Base-by-base conservation (phyloP, 208 protist species). In the Herpetomonas samuelpessoai region DNA sequence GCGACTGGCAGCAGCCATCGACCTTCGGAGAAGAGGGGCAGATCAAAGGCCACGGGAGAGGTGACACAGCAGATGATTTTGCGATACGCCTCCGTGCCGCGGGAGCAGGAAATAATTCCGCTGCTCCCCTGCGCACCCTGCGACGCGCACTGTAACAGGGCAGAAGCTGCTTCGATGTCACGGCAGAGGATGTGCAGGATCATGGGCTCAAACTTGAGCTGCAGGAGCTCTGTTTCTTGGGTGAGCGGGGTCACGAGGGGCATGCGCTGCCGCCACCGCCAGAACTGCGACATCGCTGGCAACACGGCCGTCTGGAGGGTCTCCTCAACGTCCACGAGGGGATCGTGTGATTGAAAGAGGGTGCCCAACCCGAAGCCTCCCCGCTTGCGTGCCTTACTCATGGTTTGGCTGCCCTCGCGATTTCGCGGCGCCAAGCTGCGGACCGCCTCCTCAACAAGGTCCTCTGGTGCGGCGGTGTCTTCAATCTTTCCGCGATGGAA, bases 191-290 rank as follows among this genome's bases (percentile, higher is more conserved):
- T 49, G 59, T 95, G 88, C 39, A 95, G 31, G 56, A 95, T 92
- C 80, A 92, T 89, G 6, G 88, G 88, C 59, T 91, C 78, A 54
- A 91, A 95, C 74, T 92, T 91, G 2, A 92, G 57, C 70, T 92
- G 80, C 39, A 95, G 58, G 47, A 95, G 58, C 64, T 92, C 84
- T 24, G 78, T 76, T 30, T 58, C 57, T 24, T 51, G 39, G 7
- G 78, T 47, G 12, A 67, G 47, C n/a, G 63, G 49, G 22, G 62
- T 65, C 22, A 45, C 49, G 35, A 48, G 22, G 4, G 44, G 7
- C 26, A 47, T 50, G n/a, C 26, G 30, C 29, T 55, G 25, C 2
- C 81, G 74, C 81, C 87, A 91, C 21, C 24, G 31, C 58, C 65
- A 65, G 35, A 86, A 91, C 31, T 29, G 2, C 18, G 59, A 39